A percentile compares a stretch with the other conserved stretches of the same genome.
Evolutionary conservation across 2,329 filamentous ascomycete species (phyloP).

Genomic region (Dactylellina drechsleri): DNA sequence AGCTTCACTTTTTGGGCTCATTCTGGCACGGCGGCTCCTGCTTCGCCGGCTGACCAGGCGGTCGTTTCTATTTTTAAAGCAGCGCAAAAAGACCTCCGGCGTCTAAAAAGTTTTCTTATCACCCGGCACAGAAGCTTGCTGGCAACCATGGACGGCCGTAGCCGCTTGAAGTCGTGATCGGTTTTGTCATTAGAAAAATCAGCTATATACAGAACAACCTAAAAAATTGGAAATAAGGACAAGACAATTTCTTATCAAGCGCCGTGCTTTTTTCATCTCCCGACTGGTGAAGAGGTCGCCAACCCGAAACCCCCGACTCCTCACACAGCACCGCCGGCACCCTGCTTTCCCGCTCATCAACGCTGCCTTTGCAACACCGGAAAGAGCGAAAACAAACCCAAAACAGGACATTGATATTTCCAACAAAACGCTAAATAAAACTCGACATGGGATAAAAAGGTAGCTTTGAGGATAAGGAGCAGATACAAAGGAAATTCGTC

Average conservation of each 20-base stretch:
- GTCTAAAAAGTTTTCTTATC: conserved; percentile 47
- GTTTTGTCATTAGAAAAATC: conserved; percentile 50
- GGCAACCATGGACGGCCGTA: conserved; percentile 39
- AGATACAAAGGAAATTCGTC: conserved; percentile 44
- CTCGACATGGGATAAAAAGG: conserved; percentile 46
- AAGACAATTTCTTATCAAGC: conserved; percentile 54
- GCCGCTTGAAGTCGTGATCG: conserved; percentile 44
- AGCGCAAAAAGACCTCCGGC: conserved; percentile 54
- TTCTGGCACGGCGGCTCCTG: conserved; percentile 48
- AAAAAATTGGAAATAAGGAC: conserved; percentile 19
- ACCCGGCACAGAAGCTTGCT: conserved; percentile 36
- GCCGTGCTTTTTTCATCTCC: conserved; percentile 48
- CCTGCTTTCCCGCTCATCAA: conserved; percentile 20
- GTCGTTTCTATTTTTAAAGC: conserved; percentile 49
- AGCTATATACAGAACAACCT: conserved; percentile 52
- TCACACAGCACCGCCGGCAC: conserved; percentile 25
- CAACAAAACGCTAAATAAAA: conserved; percentile 55
- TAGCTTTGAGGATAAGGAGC: conserved; percentile 21
- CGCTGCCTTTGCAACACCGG: conserved; percentile 36
- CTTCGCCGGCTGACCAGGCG: conserved; percentile 27
- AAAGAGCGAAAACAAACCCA: conserved; percentile 46
- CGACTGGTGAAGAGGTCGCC: conserved; percentile 46
- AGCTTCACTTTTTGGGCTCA: conserved; percentile 31
- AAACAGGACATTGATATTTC: conserved; percentile 44
- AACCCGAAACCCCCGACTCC: conserved; percentile 50